These are phyloP conservation scores for Bimuria novae-zelandiae DNA, from an alignment of 2,329 filamentous ascomycete species.

Conservation along the genomic window DNA sequence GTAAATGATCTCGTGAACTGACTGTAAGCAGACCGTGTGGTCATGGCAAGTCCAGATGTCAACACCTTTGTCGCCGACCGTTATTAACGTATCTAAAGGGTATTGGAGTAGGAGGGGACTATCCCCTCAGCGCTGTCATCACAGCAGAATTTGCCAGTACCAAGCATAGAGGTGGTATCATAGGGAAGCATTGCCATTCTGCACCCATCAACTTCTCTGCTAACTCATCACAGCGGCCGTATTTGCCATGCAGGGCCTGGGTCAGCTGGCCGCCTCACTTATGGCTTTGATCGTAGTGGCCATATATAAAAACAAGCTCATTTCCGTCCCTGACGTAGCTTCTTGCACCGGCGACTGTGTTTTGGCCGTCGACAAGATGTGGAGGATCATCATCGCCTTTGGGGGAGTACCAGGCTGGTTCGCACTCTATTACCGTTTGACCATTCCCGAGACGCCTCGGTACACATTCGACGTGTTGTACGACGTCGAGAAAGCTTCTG, in stretches of 20 bases:
- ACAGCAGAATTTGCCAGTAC: constrained; percentile 87
- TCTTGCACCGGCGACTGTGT: constrained; percentile 68
- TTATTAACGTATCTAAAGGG: constrained; percentile 16
- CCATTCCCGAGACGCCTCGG: constrained; percentile 84
- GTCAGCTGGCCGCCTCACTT: constrained; percentile 75
- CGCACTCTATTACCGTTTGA: constrained; percentile 83
- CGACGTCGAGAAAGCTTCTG: constrained; percentile 66
- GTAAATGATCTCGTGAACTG: too few relatives aligned
- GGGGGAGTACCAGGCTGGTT: constrained; percentile 80
- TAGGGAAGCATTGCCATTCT: constrained; percentile 44
- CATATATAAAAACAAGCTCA: constrained; percentile 69
- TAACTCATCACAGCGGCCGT: constrained; percentile 64
- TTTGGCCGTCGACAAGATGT: constrained; percentile 83
- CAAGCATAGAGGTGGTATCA: constrained; percentile 85
- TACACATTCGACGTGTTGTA: constrained; percentile 84
- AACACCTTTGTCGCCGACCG: background rate
- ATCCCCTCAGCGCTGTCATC: constrained; percentile 81
- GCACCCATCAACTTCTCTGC: background rate
- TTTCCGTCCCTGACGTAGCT: constrained; percentile 55
- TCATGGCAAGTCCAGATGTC: constrained; percentile 30
- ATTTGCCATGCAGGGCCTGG: constrained; percentile 86
- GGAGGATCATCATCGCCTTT: constrained; percentile 79
- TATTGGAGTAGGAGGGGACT: constrained; percentile 39
- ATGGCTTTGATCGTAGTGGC: constrained; percentile 74
- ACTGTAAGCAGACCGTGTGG: constrained; percentile 31